Conservation (phyloP, 129 eudicot species). For the Pseudognaphalium luteoalbum region DNA sequence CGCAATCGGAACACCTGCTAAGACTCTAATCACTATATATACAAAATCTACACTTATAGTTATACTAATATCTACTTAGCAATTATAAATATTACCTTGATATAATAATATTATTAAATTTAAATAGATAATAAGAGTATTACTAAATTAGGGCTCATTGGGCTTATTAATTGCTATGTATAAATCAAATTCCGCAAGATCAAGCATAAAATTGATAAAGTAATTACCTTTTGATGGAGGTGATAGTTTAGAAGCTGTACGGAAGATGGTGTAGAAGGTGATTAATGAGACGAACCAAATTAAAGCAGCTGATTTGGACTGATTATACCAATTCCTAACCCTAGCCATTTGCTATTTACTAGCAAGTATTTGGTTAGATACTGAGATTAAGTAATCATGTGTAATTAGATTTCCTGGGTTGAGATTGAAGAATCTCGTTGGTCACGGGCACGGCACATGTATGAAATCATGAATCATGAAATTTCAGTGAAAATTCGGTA, state of each 20-base stretch:
- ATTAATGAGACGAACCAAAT: slow-evolving; percentile 66
- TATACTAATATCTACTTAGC: slow-evolving; percentile 4
- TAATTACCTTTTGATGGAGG: slow-evolving; percentile 45
- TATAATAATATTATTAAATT: too few relatives aligned
- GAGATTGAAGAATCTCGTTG: slow-evolving; percentile 16
- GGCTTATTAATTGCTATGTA: background rate
- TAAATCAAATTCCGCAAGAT: background rate
- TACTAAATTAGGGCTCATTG: background rate
- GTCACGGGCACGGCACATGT: slow-evolving; percentile 5
- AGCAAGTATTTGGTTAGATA: background rate
- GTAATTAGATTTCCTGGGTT: slow-evolving; percentile 12
- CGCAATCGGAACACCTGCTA: slow-evolving; percentile 42
- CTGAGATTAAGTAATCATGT: slow-evolving; percentile 12
- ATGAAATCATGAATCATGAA: background rate
- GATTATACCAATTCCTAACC: slow-evolving; percentile 47
- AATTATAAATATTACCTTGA: background rate
- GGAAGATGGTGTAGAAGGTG: slow-evolving; percentile 53
- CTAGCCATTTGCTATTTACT: slow-evolving; percentile 42
- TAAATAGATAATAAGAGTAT: too few relatives aligned
- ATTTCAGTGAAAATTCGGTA: background rate
- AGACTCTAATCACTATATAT: slow-evolving; percentile 17
- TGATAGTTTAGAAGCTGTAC: slow-evolving; percentile 51
- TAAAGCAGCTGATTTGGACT: slow-evolving; percentile 37
- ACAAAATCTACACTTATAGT: background rate
- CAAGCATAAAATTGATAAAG: background rate